phyloP scores from a whole-genome alignment of 805 yeast species.

The Lachancea mirantina region DNA sequence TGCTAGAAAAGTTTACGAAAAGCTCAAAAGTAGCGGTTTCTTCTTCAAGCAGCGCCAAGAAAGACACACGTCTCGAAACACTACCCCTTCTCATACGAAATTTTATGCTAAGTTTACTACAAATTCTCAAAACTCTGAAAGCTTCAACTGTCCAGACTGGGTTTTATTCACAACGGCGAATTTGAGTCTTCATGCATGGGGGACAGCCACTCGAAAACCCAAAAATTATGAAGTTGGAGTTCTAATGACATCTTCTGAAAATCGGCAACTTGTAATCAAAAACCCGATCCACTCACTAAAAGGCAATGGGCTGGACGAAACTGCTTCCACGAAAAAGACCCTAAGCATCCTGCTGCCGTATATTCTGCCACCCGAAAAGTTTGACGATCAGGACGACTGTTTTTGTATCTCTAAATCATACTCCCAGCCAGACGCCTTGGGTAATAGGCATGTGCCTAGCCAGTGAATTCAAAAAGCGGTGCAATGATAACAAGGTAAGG shows the following conservation, averaged over 20 bases:
- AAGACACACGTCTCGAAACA: neutral
- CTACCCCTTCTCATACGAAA: conserved; percentile 57
- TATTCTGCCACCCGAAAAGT: conserved; percentile 14
- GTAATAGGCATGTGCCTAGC: too few relatives aligned
- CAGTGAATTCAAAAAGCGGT: too few relatives aligned
- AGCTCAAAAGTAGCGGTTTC: conserved; percentile 14
- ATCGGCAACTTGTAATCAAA: conserved; percentile 11
- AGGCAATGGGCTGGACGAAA: conserved; percentile 1
- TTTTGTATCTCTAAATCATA: conserved; percentile 19
- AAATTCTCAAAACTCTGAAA: conserved; percentile 7
- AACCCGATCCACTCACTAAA: conserved; percentile 20
- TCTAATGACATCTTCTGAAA: conserved; percentile 31
- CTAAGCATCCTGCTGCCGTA: conserved; percentile 21
- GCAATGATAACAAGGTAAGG: too few relatives aligned
- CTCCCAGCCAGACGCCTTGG: conserved; percentile 12
- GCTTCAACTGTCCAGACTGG: conserved; percentile 45
- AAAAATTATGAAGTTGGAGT: conserved; percentile 52
- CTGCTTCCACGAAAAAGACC: neutral
- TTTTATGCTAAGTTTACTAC: conserved; percentile 52
- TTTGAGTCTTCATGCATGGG: conserved; percentile 78
- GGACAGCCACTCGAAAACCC: conserved; percentile 33
- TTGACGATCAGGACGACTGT: conserved; percentile 14
- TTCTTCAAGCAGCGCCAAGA: conserved; percentile 21
- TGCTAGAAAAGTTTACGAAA: conserved; percentile 11
- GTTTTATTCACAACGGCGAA: conserved; percentile 68